Percentiles rank a stretch among this genome's conserved stretches.
Evolutionary conservation across 2,329 filamentous ascomycete genomes (phyloP).

Genomic region (Calonectria naviculata): DNA sequence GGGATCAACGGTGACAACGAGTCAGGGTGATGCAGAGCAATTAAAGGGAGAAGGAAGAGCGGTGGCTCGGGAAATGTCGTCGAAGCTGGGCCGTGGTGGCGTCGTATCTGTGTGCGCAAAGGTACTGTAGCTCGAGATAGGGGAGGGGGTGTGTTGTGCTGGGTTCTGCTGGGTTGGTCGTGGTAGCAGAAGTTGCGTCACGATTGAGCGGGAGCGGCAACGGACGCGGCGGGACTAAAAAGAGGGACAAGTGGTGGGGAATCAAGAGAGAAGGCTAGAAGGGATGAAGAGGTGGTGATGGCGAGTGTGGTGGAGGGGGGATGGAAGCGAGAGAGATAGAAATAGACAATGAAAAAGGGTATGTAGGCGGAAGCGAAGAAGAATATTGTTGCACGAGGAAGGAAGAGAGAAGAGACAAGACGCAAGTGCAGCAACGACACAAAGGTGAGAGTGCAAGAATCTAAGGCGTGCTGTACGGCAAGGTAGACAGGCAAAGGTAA

Average conservation of each 20-base stretch:
- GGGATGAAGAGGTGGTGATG: neutral
- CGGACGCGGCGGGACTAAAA: slow-evolving; percentile 25
- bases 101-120: slow-evolving; percentile 23
- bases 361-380: slow-evolving; percentile 15
- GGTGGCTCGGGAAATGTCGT: slow-evolving; percentile 33
- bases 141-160: slow-evolving; percentile 22
- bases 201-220: slow-evolving; percentile 32
- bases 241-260: slow-evolving; percentile 22
- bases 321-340: neutral
- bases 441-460: slow-evolving; percentile 12
- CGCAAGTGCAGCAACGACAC: neutral
- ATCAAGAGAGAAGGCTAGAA: slow-evolving; percentile 14
- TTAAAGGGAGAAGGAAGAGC: slow-evolving; percentile 21
- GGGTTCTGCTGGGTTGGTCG: slow-evolving; percentile 21
- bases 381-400: slow-evolving; percentile 7
- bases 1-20: slow-evolving; percentile 14
- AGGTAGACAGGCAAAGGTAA: slow-evolving; percentile 8
- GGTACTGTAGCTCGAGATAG: slow-evolving; percentile 32
- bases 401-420: slow-evolving; percentile 11
- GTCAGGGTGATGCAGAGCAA: slow-evolving; percentile 17
- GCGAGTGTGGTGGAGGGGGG: neutral
- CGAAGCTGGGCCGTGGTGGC: slow-evolving; percentile 31
- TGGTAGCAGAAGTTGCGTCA: slow-evolving; percentile 35
- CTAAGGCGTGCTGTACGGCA: slow-evolving; percentile 1
- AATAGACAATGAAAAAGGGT: neutral